Base-by-base conservation (phyloP, 257 asterid species). In the Nicotiana otophora region DNA sequence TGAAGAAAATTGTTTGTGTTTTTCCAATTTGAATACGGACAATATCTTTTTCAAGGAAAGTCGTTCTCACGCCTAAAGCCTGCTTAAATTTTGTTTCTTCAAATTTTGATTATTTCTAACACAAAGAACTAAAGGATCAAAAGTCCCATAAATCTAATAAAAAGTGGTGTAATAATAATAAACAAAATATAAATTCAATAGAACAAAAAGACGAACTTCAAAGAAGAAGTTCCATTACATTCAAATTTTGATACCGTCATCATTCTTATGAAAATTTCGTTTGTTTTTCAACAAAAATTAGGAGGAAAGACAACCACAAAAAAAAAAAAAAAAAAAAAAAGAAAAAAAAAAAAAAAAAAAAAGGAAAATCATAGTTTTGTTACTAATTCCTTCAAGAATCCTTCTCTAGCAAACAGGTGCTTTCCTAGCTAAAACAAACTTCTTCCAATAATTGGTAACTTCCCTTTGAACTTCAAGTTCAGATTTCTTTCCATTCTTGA, bases 401-500 rank as follows among this genome's bases (percentile, higher is more conserved):
- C 5, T n/a, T 69, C 33, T 16, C 78, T 72, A 72, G 39, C 61
- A 72, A 39, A 66, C 72, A 5, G 69, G 58, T 1, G 87, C 51
- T 84, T 86, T 83, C 70, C 81, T 86, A 65, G 72, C 81, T 55
- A 77, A n/a, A 53, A 86, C 88, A 67, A 64, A 83, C 55, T 83
- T 86, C 53, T 86, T 86, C 88, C 88, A 86, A 26, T 11, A 84
- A 4, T 81, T 60, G 60, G 86, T 77, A 16, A 83, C 66, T 62
- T 77, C 83, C 85, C 85, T 86, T 33, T 83, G 85, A 28, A 75
- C 81, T 23, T 86, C 85, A 58, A 81, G 33, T 0, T 34, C 85
- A 11, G 88, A 39, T 81, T 86, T 86, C 81, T 83, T 86, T 23
- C 53, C 77, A 34, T 70, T 80, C 42, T 84, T 81, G 33, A 39